Base-by-base conservation (phyloP, 2,329 filamentous ascomycete genomes). In the Colletotrichum abscissum region DNA sequence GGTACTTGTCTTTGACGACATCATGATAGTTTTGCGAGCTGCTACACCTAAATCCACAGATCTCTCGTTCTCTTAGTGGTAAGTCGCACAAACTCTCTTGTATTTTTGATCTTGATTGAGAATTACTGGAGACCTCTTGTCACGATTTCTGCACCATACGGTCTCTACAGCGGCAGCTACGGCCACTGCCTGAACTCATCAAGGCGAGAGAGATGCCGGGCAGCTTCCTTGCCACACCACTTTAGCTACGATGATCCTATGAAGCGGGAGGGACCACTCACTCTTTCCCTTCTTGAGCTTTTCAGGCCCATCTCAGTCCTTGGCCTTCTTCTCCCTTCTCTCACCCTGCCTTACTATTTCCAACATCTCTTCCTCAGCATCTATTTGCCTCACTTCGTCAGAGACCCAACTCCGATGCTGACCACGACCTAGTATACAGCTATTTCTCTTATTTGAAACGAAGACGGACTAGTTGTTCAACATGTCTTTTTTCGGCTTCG, bases 401-500 rank as follows among this genome's bases (percentile, higher is more conserved):
- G 52, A 59, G 26, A 46, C 46, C 60, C 28, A 49, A 72, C 42
- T n/a, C 46, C 28, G 38, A 67, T 72, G 57, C 68, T 71, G 74
- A 70, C 59, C 55, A 60, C 24, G 42, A 58, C 52, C 38, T 58
- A 74, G 60, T 68, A 70, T 62, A 74, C 67, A 69, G 54, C 67
- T 72, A 70, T 66, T 54, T 59, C 28, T 35, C 62, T 74, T 38
- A 49, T 59, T 19, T 49, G 24, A 38, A 14, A 38, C 64, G 58
- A 69, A 69, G 54, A 68, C 63, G 62, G 59, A 69, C 30, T 42
- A 57, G 63, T 26, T 56, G 62, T 42, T 46, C 78, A 83, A 76
- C 77, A 97, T 98, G 95, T 95, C 95, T 42, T 98, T 98, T 88
- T 98, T 98, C 84, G 94, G 94, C 77, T 95, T 97, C 84, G 93